phyloP scores from a whole-genome alignment of 352 stramenopile genomes.

The Phytopythium litorale region DNA sequence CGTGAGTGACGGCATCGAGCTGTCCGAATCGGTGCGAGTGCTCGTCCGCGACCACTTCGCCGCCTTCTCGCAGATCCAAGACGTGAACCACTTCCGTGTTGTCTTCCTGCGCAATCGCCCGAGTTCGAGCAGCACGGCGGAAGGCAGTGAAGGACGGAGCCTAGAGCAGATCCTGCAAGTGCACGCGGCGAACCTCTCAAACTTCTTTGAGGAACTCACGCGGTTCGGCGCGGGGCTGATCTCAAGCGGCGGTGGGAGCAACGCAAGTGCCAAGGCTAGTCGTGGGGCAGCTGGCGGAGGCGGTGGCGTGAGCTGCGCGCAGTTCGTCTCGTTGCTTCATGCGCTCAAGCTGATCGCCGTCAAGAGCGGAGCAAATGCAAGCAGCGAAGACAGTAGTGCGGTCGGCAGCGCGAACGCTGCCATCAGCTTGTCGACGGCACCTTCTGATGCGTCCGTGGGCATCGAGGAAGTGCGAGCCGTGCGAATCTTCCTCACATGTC shows the following conservation, averaged over 20 bases:
- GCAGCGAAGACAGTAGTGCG: background rate
- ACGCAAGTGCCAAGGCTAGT: background rate
- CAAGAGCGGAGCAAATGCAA: background rate
- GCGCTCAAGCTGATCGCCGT: slow-evolving; percentile 22
- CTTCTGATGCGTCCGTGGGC: slow-evolving; percentile 3
- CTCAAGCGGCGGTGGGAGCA: slow-evolving; percentile 9
- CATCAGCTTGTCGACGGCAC: background rate
- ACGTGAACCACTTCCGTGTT: slow-evolving; percentile 54
- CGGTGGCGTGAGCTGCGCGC: slow-evolving; percentile 17
- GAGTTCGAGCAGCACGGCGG: background rate
- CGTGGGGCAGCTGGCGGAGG: background rate
- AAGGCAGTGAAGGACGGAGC: background rate
- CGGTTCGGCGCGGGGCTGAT: background rate
- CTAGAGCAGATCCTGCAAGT: slow-evolving; percentile 26
- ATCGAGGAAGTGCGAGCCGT: slow-evolving; percentile 51
- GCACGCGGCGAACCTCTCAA: slow-evolving; percentile 26
- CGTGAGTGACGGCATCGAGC: slow-evolving; percentile 50
- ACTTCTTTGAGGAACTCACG: slow-evolving; percentile 42
- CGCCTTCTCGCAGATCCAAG: slow-evolving; percentile 59
- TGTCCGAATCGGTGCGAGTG: slow-evolving; percentile 44
- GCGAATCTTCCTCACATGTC: slow-evolving; percentile 56
- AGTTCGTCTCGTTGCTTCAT: slow-evolving; percentile 29
- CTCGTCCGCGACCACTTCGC: slow-evolving; percentile 53
- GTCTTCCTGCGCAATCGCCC: slow-evolving; percentile 34
- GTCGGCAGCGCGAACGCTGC: background rate